Evolutionary conservation across 1,284 basidiomycete species (phyloP).

Genomic region (Leccinum pachyderme): DNA sequence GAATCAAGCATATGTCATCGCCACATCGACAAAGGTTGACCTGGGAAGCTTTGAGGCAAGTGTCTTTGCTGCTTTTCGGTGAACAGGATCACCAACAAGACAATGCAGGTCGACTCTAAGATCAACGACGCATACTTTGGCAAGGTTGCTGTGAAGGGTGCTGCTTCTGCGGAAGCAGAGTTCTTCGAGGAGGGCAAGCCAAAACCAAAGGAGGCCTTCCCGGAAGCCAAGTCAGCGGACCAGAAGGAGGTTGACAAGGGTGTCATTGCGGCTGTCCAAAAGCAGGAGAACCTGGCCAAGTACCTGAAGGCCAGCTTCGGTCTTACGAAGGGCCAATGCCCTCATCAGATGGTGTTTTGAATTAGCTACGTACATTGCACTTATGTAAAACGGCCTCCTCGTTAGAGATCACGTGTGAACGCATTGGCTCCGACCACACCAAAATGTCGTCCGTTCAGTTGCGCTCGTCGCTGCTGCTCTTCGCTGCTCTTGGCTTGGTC

Average conservation of each 20-base stretch:
- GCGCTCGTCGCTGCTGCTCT: conserved; percentile 14
- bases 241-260: conserved; percentile 92
- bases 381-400: conserved; percentile 9
- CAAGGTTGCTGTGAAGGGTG: conserved; percentile 72
- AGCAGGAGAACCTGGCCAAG: conserved; percentile 89
- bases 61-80: conserved; percentile 4
- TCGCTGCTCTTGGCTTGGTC: conserved; percentile 13
- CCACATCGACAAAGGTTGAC: conserved; percentile 96
- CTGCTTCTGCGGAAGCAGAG: conserved; percentile 86
- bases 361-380: conserved; percentile 21
- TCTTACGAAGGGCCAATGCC: conserved; percentile 92
- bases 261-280: conserved; percentile 86
- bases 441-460: conserved; percentile 11
- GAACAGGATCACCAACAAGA: conserved; percentile 12
- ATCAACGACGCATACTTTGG: conserved; percentile 95
- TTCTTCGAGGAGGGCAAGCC: conserved; percentile 95
- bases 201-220: conserved; percentile 88
- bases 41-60: conserved; percentile 72
- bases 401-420: conserved; percentile 15
- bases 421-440: neutral
- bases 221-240: conserved; percentile 87
- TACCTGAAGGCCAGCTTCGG: conserved; percentile 95
- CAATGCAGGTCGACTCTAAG: conserved; percentile 74
- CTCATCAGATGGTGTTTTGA: conserved; percentile 87
- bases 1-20: conserved; percentile 99